A percentile compares a stretch with the other conserved stretches of the same genome.
Conservation (phyloP, 495 filamentous ascomycete species). For the Ascodesmis nigricans region DNA sequence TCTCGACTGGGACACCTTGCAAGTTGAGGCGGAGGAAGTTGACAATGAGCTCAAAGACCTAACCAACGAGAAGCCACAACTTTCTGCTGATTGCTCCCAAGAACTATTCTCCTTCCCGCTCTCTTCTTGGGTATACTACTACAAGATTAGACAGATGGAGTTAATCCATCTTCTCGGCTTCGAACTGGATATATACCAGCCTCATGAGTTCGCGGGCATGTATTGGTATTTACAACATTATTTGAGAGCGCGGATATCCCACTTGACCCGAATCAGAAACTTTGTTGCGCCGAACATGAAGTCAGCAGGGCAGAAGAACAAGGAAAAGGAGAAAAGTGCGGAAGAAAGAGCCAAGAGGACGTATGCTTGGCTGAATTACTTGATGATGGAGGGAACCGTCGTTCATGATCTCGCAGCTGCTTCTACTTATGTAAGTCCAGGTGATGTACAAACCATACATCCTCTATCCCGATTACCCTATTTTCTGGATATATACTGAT, state of each 20-base stretch:
- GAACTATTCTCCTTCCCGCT: constrained; percentile 46
- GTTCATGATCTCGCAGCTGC: constrained; percentile 50
- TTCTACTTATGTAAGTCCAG: too few species aligned
- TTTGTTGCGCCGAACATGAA: constrained; percentile 26
- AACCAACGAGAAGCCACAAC: constrained; percentile 36
- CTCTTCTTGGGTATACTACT: constrained; percentile 69
- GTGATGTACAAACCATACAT: too few species aligned
- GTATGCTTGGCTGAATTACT: constrained; percentile 34
- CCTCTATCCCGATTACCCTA: too few species aligned
- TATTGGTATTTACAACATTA: constrained; percentile 61
- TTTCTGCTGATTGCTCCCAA: constrained; percentile 24
- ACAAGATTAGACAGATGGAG: constrained; percentile 72
- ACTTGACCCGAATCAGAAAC: constrained; percentile 48
- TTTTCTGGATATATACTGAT: too few species aligned
- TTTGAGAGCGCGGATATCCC: constrained; percentile 31
- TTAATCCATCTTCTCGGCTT: constrained; percentile 87
- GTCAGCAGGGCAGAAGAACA: constrained; percentile 6
- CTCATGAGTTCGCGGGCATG: constrained; percentile 71
- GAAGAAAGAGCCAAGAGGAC: constrained; percentile 32
- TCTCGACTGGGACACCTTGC: constrained; percentile 63
- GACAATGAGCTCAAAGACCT: constrained; percentile 47
- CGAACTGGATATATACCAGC: constrained; percentile 71
- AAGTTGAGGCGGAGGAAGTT: constrained; percentile 59
- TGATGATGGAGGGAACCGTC: constrained; percentile 43
- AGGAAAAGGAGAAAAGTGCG: constrained; percentile 17